Evolutionary conservation across 768 basidiomycete genomes (phyloP).

Genomic region (Zangia roseola): DNA sequence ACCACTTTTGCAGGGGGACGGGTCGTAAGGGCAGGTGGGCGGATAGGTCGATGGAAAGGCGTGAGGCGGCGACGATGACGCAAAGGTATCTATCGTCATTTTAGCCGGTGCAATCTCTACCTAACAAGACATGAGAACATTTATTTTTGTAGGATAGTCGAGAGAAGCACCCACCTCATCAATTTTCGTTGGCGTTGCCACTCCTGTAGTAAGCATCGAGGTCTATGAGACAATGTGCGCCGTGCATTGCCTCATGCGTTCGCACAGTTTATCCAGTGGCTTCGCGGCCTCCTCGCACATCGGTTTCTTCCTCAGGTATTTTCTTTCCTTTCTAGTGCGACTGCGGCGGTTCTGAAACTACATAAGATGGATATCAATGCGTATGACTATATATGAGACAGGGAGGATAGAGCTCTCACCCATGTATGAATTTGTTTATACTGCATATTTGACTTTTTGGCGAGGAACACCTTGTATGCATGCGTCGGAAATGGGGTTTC

Average conservation of each 20-base stretch:
- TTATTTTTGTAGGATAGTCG: too few relatives aligned
- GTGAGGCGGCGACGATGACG: constrained; percentile 15
- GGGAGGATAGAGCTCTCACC: too few relatives aligned
- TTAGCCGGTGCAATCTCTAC: too few relatives aligned
- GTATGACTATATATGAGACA: too few relatives aligned
- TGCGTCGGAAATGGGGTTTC: constrained; percentile 47
- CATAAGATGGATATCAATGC: constrained; percentile 1
- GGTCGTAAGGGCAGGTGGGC: constrained; percentile 12
- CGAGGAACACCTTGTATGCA: constrained; percentile 39
- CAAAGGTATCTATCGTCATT: too few relatives aligned
- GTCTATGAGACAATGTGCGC: too few relatives aligned
- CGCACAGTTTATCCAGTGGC: too few relatives aligned
- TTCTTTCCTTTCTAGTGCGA: constrained; percentile 19
- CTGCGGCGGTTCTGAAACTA: constrained; percentile 56
- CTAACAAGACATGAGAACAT: too few relatives aligned
- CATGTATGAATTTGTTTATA: constrained; percentile 53
- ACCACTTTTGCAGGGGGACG: constrained; percentile 19
- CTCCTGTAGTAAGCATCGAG: too few relatives aligned
- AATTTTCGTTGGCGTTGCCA: too few relatives aligned
- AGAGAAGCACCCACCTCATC: too few relatives aligned
- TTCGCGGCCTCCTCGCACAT: constrained; percentile 14
- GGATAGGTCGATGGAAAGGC: constrained; percentile 26
- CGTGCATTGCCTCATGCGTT: too few relatives aligned
- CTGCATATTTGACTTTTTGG: constrained; percentile 43
- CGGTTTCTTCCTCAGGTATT: constrained; percentile 20